Percentiles rank a stretch among this genome's conserved stretches.
Conservation (phyloP, 345 rosid genomes). For the Moricandia moricandioides region DNA sequence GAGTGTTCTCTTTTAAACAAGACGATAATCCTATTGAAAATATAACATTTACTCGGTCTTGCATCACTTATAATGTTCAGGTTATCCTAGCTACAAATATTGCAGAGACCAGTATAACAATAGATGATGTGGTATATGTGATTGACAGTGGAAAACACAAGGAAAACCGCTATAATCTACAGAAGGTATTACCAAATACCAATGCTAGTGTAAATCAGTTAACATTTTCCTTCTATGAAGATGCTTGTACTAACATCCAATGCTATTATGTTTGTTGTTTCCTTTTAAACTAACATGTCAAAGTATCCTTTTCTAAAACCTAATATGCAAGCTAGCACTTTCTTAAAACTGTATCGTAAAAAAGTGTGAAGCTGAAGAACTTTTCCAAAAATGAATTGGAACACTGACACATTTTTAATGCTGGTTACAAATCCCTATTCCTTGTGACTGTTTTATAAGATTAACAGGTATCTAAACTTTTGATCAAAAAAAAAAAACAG, state of each 20-base stretch:
- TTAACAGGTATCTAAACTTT: background rate
- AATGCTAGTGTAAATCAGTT: slow-evolving; percentile 12
- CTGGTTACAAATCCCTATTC: background rate
- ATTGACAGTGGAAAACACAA: slow-evolving; percentile 92
- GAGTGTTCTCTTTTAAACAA: background rate
- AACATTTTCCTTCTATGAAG: background rate
- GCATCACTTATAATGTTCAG: slow-evolving; percentile 41
- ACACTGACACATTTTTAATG: background rate
- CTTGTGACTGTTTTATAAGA: background rate
- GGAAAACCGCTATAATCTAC: slow-evolving; percentile 86
- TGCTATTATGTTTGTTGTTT: background rate
- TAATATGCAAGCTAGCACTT: background rate
- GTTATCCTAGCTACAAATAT: slow-evolving; percentile 73
- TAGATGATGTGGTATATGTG: slow-evolving; percentile 89
- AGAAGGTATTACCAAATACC: slow-evolving; percentile 65
- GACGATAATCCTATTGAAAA: background rate
- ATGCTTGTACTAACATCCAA: background rate
- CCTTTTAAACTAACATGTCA: background rate
- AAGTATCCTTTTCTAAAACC: background rate
- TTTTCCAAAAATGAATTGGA: background rate
- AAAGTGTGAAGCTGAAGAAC: background rate
- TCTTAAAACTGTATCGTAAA: background rate
- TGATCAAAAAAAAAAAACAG: no score
- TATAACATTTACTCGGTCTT: background rate
- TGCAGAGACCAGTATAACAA: slow-evolving; percentile 78